Evolutionary conservation across 129 eudicot genomes (phyloP), one percentile per base, ranked within the genome.

Genomic region (Flaveria robusta): DNA sequence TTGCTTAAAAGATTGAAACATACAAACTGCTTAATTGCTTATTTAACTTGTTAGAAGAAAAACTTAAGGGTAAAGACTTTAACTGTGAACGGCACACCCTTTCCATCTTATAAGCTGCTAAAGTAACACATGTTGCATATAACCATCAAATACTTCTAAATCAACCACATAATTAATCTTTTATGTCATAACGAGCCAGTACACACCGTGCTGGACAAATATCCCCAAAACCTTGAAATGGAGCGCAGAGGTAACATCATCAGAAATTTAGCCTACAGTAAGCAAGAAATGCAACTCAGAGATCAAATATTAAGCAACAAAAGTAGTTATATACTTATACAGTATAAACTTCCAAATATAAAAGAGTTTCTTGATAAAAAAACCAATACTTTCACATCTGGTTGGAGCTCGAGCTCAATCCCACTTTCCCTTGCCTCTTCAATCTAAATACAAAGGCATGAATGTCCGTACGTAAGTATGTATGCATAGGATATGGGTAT

Each of bases 221-320:
- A 72, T 60, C 99, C 97, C 96, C 97, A 94, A 75, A 81, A 81
- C 85, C 99, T 85, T 67, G 99, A 94, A 74, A 94, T 87, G 82
- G 96, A 68, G 63, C 99, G 97, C 50, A 94, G 79, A 31, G 99
- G 99, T 70, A 94, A 78, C 81, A 91, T 74, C 58, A 80, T 82
- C 80, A 94, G 85, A 77, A 94, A 91, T 20, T 86, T 82, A 51
- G 99, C 99, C 99, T 94, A 52, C 45, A 84, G 31, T 68, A 31
- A 12, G 66, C 41, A 65, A 78, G 19, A 52, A 74, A 51, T 24
- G 6, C 26, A 63, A 74, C 1, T 37, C 39, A 26, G 41, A 81
- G 23, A 27, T 74, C 47, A 73, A 5, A 24, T 7, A 73, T 59
- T 43, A 26, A 81, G 63, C 68, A 47, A 70, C 42, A 29, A 68